These are phyloP conservation scores for Boletellus ananiceps DNA, from an alignment of 768 basidiomycete species.

Conservation along the genomic window DNA sequence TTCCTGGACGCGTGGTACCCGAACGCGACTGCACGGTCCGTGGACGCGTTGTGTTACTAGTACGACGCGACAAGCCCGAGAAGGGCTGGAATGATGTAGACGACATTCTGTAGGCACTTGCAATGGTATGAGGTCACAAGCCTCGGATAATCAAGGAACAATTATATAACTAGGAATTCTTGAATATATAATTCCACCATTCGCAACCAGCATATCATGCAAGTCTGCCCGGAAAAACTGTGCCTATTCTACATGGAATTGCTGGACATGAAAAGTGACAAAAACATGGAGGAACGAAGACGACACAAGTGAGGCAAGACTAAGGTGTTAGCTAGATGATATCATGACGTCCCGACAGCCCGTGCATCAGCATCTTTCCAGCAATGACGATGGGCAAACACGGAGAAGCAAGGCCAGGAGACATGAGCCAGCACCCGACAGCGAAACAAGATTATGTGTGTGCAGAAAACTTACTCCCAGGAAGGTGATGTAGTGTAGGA, in stretches of 20 bases:
- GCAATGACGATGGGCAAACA: conserved; percentile 5
- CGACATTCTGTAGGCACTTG: conserved; percentile 1
- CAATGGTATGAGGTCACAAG: background rate
- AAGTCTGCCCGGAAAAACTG: conserved; percentile 20
- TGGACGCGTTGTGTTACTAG: conserved; percentile 34
- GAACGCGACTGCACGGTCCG: conserved; percentile 58
- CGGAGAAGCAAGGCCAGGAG: conserved; percentile 4
- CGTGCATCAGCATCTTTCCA: conserved; percentile 4
- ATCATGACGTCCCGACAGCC: conserved; percentile 11
- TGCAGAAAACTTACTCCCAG: conserved; percentile 38
- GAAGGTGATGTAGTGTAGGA: conserved; percentile 49
- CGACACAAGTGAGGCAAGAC: conserved; percentile 9
- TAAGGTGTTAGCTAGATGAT: conserved; percentile 19
- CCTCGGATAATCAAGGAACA: too few relatives aligned
- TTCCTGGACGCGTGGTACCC: conserved; percentile 31
- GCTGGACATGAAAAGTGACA: conserved; percentile 21
- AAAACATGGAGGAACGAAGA: conserved; percentile 6
- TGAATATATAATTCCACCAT: background rate
- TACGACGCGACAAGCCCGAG: conserved; percentile 14
- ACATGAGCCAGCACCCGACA: conserved; percentile 11
- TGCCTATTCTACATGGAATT: conserved; percentile 36
- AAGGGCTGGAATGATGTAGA: conserved; percentile 13
- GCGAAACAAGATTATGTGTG: conserved; percentile 8
- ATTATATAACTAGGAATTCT: too few relatives aligned
- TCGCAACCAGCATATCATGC: background rate